phyloP scores from a whole-genome alignment of 169 alveolate species.

The Amoebophrya sp. region DNA sequence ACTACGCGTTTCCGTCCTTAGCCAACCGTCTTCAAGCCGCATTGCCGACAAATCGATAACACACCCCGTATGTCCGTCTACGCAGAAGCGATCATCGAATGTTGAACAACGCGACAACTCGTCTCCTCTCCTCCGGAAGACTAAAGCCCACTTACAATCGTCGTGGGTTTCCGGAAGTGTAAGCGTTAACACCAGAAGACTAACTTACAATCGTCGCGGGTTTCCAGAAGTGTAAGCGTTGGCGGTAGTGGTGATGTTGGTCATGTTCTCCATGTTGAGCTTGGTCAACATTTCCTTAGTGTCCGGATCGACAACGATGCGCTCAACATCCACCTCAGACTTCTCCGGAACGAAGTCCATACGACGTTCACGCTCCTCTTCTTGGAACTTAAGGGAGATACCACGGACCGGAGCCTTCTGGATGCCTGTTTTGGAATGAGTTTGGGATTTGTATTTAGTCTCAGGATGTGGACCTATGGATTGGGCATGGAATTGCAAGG shows the following conservation, averaged over 20 bases:
- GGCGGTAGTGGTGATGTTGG: conserved; percentile 45
- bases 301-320: conserved; percentile 74
- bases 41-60: neutral
- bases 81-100: neutral
- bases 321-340: conserved; percentile 75
- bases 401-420: conserved; percentile 99
- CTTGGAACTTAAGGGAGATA: conserved; percentile 97
- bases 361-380: conserved; percentile 98
- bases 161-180: neutral
- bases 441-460: conserved; percentile 57
- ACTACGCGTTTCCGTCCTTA: neutral
- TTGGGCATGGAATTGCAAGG: no score
- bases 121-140: neutral
- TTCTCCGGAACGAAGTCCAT: conserved; percentile 94
- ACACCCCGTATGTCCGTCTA: neutral
- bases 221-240: neutral
- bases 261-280: conserved; percentile 49
- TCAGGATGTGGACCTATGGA: conserved; percentile 24
- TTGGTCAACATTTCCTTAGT: conserved; percentile 73
- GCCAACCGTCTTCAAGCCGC: neutral
- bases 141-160: neutral
- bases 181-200: neutral
- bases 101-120: neutral
- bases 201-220: neutral
- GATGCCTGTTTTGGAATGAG: conserved; percentile 50